Evolutionary conservation across 805 yeast species (phyloP).

Genomic region (Yarrowia bubula): DNA sequence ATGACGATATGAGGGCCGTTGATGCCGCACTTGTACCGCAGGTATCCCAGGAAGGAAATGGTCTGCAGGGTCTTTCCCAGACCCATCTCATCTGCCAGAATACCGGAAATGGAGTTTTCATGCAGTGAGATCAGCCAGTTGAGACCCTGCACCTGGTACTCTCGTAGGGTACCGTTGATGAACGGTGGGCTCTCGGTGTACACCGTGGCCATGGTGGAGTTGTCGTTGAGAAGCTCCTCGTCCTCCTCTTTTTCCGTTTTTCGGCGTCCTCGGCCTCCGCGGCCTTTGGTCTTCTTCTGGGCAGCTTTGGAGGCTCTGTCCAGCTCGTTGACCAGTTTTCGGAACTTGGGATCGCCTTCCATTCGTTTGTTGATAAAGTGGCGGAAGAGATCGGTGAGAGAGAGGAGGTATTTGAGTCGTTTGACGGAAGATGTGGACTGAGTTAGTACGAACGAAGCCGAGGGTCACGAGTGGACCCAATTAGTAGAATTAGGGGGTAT

Average conservation of each 20-base stretch:
- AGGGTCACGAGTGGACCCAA: neutral
- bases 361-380: conserved; percentile 83
- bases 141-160: conserved; percentile 90
- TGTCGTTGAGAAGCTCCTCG: conserved; percentile 83
- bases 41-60: conserved; percentile 83
- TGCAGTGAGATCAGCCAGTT: conserved; percentile 91
- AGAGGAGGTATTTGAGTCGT: conserved; percentile 75
- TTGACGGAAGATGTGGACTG: conserved; percentile 35
- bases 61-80: conserved; percentile 95
- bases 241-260: conserved; percentile 96
- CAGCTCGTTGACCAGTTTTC: conserved; percentile 38
- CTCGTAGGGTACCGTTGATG: conserved; percentile 73
- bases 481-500: no score
- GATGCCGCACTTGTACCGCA: conserved; percentile 71
- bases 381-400: conserved; percentile 80
- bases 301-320: conserved; percentile 28
- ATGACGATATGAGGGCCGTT: conserved; percentile 90
- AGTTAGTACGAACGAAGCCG: neutral
- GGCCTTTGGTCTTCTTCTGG: conserved; percentile 27
- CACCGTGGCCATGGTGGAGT: conserved; percentile 68
- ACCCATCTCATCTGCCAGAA: conserved; percentile 98
- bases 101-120: conserved; percentile 87
- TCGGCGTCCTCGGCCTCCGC: conserved; percentile 54
- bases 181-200: conserved; percentile 82
- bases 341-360: conserved; percentile 68